phyloP scores from a whole-genome alignment of 139 green algal genomes.

The Zygnema cylindricum region DNA sequence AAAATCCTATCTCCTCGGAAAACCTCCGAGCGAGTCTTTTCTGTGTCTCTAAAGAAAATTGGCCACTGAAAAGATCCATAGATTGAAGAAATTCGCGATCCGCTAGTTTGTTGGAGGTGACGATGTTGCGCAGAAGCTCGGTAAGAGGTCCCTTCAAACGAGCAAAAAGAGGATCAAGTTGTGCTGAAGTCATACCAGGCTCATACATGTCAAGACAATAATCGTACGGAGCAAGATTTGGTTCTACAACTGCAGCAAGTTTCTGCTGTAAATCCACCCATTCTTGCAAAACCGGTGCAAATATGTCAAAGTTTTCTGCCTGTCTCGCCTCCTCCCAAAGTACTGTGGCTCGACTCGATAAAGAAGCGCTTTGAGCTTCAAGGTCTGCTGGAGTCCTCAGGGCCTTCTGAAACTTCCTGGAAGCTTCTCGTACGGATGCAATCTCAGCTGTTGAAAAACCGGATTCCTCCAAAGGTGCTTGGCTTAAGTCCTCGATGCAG shows the following conservation, averaged over 20 bases:
- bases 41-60: conserved; percentile 21
- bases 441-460: neutral
- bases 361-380: neutral
- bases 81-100: neutral
- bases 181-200: conserved; percentile 76
- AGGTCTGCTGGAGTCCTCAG: neutral
- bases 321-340: conserved; percentile 80
- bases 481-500: neutral
- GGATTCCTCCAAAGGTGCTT: neutral
- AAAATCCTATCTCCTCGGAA: conserved; percentile 80
- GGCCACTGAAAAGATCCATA: conserved; percentile 43
- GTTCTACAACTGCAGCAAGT: conserved; percentile 64
- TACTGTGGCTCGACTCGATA: conserved; percentile 16
- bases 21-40: conserved; percentile 40
- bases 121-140: conserved; percentile 45
- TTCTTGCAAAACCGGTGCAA: conserved; percentile 82
- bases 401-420: neutral
- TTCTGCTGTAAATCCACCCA: conserved; percentile 77
- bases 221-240: conserved; percentile 73
- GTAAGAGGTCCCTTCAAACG: conserved; percentile 70
- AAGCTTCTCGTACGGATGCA: conserved; percentile 14
- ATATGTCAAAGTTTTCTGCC: conserved; percentile 77
- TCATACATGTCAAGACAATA: conserved; percentile 85
- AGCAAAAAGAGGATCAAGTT: conserved; percentile 85
- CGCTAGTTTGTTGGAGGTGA: neutral